A percentile compares a stretch with the other conserved stretches of the same genome.
These are phyloP conservation scores for Rhynchospora tenuis DNA, from an alignment of 176 grass and related monocot species.

Conservation along the genomic window DNA sequence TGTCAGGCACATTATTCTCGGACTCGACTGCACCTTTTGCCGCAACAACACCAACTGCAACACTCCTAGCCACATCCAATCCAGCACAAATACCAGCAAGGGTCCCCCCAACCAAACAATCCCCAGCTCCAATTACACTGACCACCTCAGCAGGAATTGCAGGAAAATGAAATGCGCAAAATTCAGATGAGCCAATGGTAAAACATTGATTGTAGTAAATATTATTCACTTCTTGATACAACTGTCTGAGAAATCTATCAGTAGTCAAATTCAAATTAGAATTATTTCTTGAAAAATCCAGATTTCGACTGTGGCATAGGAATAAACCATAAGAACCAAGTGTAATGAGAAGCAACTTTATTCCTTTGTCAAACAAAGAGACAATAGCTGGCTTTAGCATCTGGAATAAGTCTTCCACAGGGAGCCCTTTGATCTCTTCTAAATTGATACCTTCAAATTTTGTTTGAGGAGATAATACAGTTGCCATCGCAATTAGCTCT, in stretches of 20 bases:
- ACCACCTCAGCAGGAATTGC: constrained; percentile 57
- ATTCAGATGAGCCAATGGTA: constrained; percentile 37
- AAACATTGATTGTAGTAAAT: constrained; percentile 19
- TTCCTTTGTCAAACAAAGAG: constrained; percentile 81
- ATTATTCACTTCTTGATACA: constrained; percentile 39
- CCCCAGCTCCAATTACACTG: constrained; percentile 76
- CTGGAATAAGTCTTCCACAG: constrained; percentile 67
- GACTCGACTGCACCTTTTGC: constrained; percentile 83
- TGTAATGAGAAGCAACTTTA: constrained; percentile 74
- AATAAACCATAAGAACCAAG: constrained; percentile 77
- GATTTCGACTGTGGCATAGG: constrained; percentile 54
- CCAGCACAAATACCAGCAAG: constrained; percentile 62
- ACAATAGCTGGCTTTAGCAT: constrained; percentile 66
- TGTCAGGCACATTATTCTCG: constrained; percentile 63
- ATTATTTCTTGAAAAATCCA: constrained; percentile 33
- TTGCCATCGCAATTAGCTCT: constrained; percentile 91
- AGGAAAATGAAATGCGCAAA: constrained; percentile 69
- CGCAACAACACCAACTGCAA: constrained; percentile 60
- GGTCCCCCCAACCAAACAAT: constrained; percentile 84
- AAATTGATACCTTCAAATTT: constrained; percentile 39
- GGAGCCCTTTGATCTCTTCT: constrained; percentile 20
- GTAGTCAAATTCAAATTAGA: constrained; percentile 17
- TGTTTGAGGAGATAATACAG: constrained; percentile 40
- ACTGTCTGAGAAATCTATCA: constrained; percentile 22
- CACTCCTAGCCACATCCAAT: constrained; percentile 59